Evolutionary conservation across 257 asterid species (phyloP).

Genomic region (Lycium ferocissimum): DNA sequence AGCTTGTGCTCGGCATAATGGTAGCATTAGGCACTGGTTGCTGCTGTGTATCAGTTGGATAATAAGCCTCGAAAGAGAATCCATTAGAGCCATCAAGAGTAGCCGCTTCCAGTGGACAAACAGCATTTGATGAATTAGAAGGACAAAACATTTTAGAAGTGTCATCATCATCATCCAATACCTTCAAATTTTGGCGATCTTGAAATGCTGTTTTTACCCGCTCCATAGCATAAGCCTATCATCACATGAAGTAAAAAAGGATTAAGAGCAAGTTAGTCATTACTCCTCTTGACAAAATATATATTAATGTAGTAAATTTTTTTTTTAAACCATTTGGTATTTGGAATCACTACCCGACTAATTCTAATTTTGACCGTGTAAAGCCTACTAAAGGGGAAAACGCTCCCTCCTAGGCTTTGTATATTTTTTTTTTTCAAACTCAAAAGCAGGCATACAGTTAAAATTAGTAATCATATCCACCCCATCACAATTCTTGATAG

Average conservation of each 20-base stretch:
- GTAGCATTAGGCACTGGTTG: neutral
- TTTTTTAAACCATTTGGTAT: too few species aligned
- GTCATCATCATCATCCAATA: conserved; percentile 3
- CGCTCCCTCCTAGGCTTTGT: too few species aligned
- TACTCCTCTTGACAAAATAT: too few species aligned
- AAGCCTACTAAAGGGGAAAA: too few species aligned
- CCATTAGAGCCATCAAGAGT: neutral
- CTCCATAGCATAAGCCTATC: neutral
- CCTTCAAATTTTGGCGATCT: neutral
- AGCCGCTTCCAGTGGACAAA: neutral
- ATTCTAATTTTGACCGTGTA: too few species aligned
- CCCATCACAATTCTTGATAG: too few species aligned
- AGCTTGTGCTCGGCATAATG: neutral
- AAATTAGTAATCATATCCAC: too few species aligned
- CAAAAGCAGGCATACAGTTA: too few species aligned
- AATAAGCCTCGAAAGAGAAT: neutral
- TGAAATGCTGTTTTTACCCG: neutral
- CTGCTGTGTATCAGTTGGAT: neutral
- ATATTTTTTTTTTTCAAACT: too few species aligned
- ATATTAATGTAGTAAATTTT: too few species aligned
- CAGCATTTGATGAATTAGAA: neutral
- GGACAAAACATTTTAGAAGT: neutral
- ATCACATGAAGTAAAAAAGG: neutral
- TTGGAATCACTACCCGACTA: too few species aligned
- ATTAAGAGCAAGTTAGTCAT: too few species aligned